Conservation (phyloP, 345 rosid species). For the Moricandia arvensis region DNA sequence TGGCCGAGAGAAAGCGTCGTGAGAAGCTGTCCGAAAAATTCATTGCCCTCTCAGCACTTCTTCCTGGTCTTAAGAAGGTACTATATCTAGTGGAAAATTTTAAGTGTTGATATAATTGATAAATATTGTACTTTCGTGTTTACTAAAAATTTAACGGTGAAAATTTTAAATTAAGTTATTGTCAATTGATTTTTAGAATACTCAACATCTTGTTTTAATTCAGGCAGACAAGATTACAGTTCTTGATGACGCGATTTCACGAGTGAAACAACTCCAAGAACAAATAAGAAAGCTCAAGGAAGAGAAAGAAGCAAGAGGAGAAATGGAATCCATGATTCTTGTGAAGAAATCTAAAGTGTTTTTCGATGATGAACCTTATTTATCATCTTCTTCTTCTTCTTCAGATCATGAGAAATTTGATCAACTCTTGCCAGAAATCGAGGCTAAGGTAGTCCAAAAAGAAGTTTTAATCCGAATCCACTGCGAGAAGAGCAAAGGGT, state of each 20-base stretch:
- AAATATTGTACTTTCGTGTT: background rate
- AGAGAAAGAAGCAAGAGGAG: constrained; percentile 48
- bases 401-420: too few species aligned
- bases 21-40: too few species aligned
- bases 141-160: background rate
- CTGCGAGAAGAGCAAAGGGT: too few species aligned
- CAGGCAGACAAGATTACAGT: constrained; percentile 75
- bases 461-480: too few species aligned
- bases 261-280: too few species aligned
- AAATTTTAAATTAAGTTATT: background rate
- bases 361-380: constrained; percentile 39
- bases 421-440: too few species aligned
- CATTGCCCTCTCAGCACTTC: too few species aligned
- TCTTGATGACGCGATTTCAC: constrained; percentile 62
- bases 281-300: constrained; percentile 55
- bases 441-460: too few species aligned
- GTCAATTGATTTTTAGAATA: background rate
- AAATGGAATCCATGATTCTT: constrained; percentile 48
- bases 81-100: background rate
- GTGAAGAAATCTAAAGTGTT: constrained; percentile 53
- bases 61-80: too few species aligned
- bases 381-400: too few species aligned
- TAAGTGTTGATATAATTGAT: background rate
- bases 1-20: too few species aligned
- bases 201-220: background rate